These are phyloP conservation scores for Wickerhamiella qilinensis DNA, from an alignment of 805 yeast species.

Conservation along the genomic window DNA sequence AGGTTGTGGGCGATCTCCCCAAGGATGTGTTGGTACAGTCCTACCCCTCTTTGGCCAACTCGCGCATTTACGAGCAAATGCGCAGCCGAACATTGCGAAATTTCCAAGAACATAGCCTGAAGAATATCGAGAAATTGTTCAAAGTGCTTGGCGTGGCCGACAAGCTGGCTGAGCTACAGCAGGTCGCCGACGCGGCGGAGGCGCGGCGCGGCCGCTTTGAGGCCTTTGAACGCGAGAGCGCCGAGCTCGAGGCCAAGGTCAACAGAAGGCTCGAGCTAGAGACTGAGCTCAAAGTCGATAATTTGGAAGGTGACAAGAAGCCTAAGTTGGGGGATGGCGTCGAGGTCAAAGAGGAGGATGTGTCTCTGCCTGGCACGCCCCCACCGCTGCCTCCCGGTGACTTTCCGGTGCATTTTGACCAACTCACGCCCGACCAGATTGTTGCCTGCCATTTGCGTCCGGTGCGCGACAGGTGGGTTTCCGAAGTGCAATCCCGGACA, in stretches of 20 bases:
- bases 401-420: not conserved
- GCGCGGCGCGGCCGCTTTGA: not conserved
- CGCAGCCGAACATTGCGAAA: not conserved
- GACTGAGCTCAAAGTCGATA: too few relatives aligned
- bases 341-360: too few relatives aligned
- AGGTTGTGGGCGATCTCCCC: not conserved
- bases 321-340: too few relatives aligned
- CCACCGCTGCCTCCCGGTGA: not conserved
- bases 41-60: not conserved
- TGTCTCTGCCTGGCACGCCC: too few relatives aligned
- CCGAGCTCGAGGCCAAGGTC: not conserved
- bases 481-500: not conserved
- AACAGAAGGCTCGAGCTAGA: too few relatives aligned
- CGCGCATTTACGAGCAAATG: not conserved
- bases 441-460: not conserved
- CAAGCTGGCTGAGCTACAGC: not conserved
- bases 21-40: not conserved
- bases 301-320: too few relatives aligned
- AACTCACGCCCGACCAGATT: not conserved
- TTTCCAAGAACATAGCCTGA: not conserved
- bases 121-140: too few relatives aligned
- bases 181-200: not conserved
- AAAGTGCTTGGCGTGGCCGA: not conserved
- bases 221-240: not conserved
- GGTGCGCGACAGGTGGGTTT: not conserved